Evolutionary conservation across 2,329 filamentous ascomycete species (phyloP), one percentile per base, ranked within the genome.

Genomic region (Beauveria pseudobassiana): DNA sequence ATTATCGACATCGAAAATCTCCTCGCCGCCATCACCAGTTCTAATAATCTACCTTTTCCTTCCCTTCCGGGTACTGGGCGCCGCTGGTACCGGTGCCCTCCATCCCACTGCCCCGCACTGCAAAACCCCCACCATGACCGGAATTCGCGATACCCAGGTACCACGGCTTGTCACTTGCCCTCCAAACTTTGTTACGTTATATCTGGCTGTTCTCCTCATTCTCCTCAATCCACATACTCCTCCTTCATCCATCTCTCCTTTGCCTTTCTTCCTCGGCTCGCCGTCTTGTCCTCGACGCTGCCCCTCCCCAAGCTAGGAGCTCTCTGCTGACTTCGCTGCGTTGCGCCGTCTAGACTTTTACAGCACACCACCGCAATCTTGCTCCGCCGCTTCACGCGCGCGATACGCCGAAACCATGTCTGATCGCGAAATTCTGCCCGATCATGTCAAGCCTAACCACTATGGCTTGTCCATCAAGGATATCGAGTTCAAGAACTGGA

Each of bases 401-500:
- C 49, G 49, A 60, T 60, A 60, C 57, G 57, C 46, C 49, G 54
- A 64, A 63, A 72, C 70, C 56, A 85, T 85, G 79, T 74, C 78
- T 57, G 84, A 87, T 73, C 80, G 85, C 72, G 84, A 88, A 64
- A 79, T 85, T 66, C 81, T 88, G 64, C 84, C 85, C 53, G 78
- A 80, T 69, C 76, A 75, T 67, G 86, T 93, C 72, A 93, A 91
- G 78, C 92, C 95, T 2, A 79, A 81, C 65, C 91, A 98, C 78
- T 99, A 99, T 77, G 80, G 85, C 70, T 81, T 99, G 66, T 91
- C 88, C 61, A 83, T 99, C 68, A 86, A 82, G 71, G 88, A 95
- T 68, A 79, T 99, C 65, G 87, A 96, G 63, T 96, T 93, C 67
- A 76, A 77, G 63, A 75, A 76, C 59, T 87, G 85, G 87, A 86